Base-by-base conservation (phyloP, 2,329 filamentous ascomycete species). In the Diaporthe velutina region DNA sequence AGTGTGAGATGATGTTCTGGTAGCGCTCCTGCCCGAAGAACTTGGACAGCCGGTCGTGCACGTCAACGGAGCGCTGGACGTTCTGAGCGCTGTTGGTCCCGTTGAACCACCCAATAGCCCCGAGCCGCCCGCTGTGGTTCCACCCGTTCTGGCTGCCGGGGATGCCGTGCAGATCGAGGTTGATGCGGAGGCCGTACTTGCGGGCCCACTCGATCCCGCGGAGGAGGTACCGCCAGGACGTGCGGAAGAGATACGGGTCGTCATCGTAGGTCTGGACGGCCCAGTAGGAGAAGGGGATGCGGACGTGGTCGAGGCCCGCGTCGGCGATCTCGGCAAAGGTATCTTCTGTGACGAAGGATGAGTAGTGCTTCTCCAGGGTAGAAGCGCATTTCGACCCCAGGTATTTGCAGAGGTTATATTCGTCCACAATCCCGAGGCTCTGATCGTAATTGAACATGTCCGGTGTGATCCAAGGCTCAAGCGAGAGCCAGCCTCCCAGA, bases 11-110 rank as follows among this genome's bases (percentile, higher is more conserved):
- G 78, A 99, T 90, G 82, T 98, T 98, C 81, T 94, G 93, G 88
- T 99, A 99, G 13, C 97, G 93, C 61, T 93, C 91, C 81, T 98
- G 97, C 0, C 96, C 92, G 83, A 99, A 99, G 90, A 99, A 99
- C 77, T 93, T 90, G 33, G 95, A 95, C 17, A 99, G 88, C 75
- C 94, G 92, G 81, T 97, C 90, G 85, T 99, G 97, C 52, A 98
- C 88, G 74, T 97, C 95, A 25, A 98, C 90, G 2, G 95, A 94
- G 48, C 96, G 91, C 79, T 98, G 90, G 0, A 89, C 93, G 82
- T 98, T 98, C 19, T 92, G 83, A 1, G 89, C 87, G 15, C 97
- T 96, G 80, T 98, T 88, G 0, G 94, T 93, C n/a, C 97, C 97
- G 79, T 97, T 97, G 52, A 98, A 86, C 97, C 97, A 99, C 35